Conservation (phyloP, 305 asterid genomes). For the Fraxinus platypoda region DNA sequence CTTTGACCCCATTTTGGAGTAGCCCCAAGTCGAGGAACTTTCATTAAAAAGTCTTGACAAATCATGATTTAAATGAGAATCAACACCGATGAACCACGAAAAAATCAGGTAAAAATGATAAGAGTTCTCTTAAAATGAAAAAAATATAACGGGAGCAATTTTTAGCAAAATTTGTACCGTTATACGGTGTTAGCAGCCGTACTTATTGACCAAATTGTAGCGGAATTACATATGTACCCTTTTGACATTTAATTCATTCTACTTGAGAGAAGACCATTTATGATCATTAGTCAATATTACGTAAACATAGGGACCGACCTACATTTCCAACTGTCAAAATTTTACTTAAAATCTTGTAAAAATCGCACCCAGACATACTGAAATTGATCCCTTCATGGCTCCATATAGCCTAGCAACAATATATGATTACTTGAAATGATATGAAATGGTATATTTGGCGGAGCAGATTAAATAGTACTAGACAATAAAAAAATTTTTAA, state of each 20-base stretch:
- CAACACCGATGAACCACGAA: not conserved
- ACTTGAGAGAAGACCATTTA: not conserved
- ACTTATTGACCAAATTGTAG: not conserved
- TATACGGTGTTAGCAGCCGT: not conserved
- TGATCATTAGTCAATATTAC: not conserved
- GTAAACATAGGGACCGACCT: not conserved
- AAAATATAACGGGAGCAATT: not conserved
- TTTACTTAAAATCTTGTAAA: not conserved
- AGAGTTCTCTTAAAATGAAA: not conserved
- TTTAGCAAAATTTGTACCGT: not conserved
- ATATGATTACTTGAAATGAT: not conserved
- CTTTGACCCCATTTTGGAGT: not conserved
- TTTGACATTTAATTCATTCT: not conserved
- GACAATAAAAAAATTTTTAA: not conserved
- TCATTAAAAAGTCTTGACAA: not conserved
- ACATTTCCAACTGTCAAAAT: not conserved
- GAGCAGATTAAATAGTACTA: not conserved
- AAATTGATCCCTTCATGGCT: not conserved
- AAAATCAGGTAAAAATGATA: not conserved
- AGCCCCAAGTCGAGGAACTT: not conserved
- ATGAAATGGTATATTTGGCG: not conserved
- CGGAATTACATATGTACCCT: not conserved
- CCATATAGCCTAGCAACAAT: not conserved
- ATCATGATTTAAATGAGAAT: not conserved
- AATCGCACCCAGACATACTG: not conserved